Evolutionary conservation across 495 filamentous ascomycete species (phyloP).

Genomic region (Talaromyces stipitatus): DNA sequence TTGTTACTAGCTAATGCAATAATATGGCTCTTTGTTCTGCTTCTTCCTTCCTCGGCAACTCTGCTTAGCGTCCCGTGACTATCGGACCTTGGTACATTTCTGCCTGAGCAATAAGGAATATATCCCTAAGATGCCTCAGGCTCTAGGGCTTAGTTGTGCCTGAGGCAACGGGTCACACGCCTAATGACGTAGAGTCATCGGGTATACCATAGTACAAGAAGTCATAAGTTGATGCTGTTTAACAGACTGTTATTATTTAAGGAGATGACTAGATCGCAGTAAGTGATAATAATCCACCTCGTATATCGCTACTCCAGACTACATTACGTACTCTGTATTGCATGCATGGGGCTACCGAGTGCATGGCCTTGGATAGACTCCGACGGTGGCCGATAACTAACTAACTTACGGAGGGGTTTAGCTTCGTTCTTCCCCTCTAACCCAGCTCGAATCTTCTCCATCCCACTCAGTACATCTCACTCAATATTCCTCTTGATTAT

Average conservation of each 20-base stretch:
- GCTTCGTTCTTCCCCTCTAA: background rate
- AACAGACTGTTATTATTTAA: no score
- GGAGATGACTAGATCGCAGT: no score
- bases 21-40: background rate
- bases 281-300: no score
- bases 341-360: background rate
- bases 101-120: background rate
- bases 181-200: background rate
- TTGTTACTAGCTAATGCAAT: background rate
- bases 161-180: background rate
- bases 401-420: background rate
- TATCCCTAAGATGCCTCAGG: background rate
- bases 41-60: conserved; percentile 1
- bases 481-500: no score
- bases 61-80: conserved; percentile 1
- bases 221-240: no score
- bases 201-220: background rate
- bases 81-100: background rate
- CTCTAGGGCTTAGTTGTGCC: background rate
- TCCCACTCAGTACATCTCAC: background rate
- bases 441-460: background rate
- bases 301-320: no score
- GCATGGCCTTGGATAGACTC: background rate
- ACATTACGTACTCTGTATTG: background rate
- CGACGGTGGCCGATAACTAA: background rate